A percentile compares a stretch with the other conserved stretches of the same genome.
Conservation (phyloP, 768 basidiomycete genomes). For the Pulveroboletus sp. region DNA sequence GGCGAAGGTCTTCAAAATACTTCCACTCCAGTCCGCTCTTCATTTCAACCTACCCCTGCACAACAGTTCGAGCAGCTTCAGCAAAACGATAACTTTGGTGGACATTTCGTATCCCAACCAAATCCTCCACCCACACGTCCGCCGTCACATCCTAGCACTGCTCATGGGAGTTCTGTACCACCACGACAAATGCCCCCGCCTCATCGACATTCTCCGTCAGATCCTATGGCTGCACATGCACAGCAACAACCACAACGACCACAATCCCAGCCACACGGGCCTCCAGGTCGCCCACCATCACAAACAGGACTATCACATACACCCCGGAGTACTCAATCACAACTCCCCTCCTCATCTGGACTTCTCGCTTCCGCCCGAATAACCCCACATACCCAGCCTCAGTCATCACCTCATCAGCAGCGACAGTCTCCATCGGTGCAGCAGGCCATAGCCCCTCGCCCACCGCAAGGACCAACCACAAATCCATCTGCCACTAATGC, state of each 20-base stretch:
- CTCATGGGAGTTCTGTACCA: conserved; percentile 28
- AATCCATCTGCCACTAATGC: conserved; percentile 22
- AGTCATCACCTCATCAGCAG: conserved; percentile 29
- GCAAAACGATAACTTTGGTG: conserved; percentile 31
- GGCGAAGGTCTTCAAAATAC: conserved; percentile 37
- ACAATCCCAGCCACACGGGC: conserved; percentile 55
- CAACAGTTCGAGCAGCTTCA: conserved; percentile 61
- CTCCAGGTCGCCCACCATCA: conserved; percentile 46
- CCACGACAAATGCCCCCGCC: conserved; percentile 33
- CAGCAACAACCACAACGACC: conserved; percentile 44
- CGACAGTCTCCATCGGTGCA: conserved; percentile 34
- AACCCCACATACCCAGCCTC: conserved; percentile 33
- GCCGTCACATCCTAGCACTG: conserved; percentile 38
- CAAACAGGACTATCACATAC: conserved; percentile 45
- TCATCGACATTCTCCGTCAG: conserved; percentile 45
- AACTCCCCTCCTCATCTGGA: conserved; percentile 29
- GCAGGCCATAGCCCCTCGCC: conserved; percentile 35
- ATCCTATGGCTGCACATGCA: conserved; percentile 39
- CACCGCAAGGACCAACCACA: conserved; percentile 26
- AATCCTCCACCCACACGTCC: conserved; percentile 40
- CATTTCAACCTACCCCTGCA: conserved; percentile 55
- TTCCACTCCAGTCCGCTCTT: conserved; percentile 32
- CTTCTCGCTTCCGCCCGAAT: conserved; percentile 28
- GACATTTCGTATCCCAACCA: conserved; percentile 35
- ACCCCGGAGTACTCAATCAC: conserved; percentile 38